Percentiles rank a stretch among this genome's conserved stretches.
Conservation (phyloP, 2,329 filamentous ascomycete genomes). For the Sclerotinia borealis region DNA sequence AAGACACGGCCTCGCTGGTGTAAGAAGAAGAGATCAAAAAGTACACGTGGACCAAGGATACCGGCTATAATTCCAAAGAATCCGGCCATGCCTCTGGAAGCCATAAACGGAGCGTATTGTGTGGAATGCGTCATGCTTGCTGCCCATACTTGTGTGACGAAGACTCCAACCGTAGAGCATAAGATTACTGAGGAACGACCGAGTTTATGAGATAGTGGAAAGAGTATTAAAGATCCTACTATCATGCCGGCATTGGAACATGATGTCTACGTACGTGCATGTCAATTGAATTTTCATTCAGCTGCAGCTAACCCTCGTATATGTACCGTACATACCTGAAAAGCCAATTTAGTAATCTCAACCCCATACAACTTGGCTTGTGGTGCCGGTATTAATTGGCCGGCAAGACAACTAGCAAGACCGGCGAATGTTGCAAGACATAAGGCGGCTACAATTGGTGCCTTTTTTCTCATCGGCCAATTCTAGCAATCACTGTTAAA, state of each 20-base stretch:
- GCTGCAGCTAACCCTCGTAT: not conserved
- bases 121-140: conserved; percentile 34
- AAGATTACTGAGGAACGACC: conserved; percentile 37
- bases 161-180: conserved; percentile 33
- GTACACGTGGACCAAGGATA: conserved; percentile 36
- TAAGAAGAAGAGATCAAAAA: conserved; percentile 40
- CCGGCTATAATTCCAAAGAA: conserved; percentile 37
- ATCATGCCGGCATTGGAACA: conserved; percentile 36
- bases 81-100: conserved; percentile 34
- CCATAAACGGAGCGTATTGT: conserved; percentile 29
- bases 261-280: conserved; percentile 24
- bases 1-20: conserved; percentile 39
- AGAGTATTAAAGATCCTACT: conserved; percentile 35
- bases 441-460: conserved; percentile 13
- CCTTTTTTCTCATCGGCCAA: conserved; percentile 19
- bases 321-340: conserved; percentile 11
- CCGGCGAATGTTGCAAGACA: conserved; percentile 17
- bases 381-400: conserved; percentile 12
- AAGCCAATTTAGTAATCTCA: conserved; percentile 15
- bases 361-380: conserved; percentile 17
- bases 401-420: conserved; percentile 12
- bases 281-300: not conserved
- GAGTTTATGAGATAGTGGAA: conserved; percentile 34
- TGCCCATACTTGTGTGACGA: conserved; percentile 21
- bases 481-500: conserved; percentile 29